Base-by-base conservation (phyloP, 2,329 filamentous ascomycete species). In the Leptosphaerulina australis region DNA sequence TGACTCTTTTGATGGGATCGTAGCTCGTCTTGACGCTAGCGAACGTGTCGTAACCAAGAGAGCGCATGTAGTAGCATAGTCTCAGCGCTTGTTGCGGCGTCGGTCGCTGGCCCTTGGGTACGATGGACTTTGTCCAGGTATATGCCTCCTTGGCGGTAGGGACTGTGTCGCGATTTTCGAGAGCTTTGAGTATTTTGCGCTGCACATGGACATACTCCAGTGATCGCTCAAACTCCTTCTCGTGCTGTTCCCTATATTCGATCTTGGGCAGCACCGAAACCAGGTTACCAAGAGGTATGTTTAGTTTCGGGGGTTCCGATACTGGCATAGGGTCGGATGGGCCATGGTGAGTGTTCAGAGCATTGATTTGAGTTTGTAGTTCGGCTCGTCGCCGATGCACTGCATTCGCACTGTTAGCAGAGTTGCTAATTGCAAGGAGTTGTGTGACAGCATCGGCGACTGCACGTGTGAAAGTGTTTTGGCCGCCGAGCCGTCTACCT, bases 31-130 rank as follows among this genome's bases (percentile, higher is more conserved):
- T 48, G 40, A 66, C 11, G 22, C 20, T 28, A 2, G 53, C 56
- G 30, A 60, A 68, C 2, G 60, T 64, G 17, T 64, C 56, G 44
- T 62, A 62, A 22, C 59, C 58, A 3, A 56, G 47, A 1, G 53
- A 56, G 38, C 67, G 65, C 65, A 70, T 67, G 45, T 68, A 70
- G 56, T 68, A 69, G 59, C 66, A 68, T 1, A 68, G 44, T 3
- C 55, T 49, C 5, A 68, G 38, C 6, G 62, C 67, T 17, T 68
- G 58, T 20, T 49, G 31, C 9, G 58, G 50, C 9, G 20, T n/a
- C 3, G 26, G 48, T 10, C 2, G 10, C 24, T 36, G 29, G 6
- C 7, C 20, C 2, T 14, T 30, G 2, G 53, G 46, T 2, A 51
- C 47, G 14, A 60, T 64, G 4, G 21, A 14, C 10, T 46, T 14